A percentile compares a stretch with the other conserved stretches of the same genome.
phyloP scores from a whole-genome alignment of 768 basidiomycete species.

The Omphalotus guepiniiformis region DNA sequence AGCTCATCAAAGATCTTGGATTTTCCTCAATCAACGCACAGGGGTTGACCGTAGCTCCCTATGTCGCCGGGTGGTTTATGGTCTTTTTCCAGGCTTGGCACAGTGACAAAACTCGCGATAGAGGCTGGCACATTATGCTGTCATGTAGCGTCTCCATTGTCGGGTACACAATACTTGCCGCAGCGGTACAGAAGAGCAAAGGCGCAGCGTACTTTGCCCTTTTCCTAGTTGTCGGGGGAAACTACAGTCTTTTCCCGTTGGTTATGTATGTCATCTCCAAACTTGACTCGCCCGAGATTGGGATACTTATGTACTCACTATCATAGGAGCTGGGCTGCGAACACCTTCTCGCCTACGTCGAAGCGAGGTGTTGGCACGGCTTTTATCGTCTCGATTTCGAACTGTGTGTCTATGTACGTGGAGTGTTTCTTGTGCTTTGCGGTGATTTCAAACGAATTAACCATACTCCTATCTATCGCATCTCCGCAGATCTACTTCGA shows the following conservation, averaged over 20 bases:
- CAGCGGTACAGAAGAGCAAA: conserved; percentile 43
- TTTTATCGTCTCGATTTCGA: conserved; percentile 57
- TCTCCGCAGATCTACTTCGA: conserved; percentile 58
- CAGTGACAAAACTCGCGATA: conserved; percentile 48
- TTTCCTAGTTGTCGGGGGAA: conserved; percentile 52
- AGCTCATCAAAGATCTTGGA: conserved; percentile 54
- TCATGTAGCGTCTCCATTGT: conserved; percentile 41
- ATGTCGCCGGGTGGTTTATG: conserved; percentile 42
- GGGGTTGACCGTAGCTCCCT: conserved; percentile 55
- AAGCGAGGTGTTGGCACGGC: conserved; percentile 59
- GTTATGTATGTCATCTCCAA: conserved; percentile 49
- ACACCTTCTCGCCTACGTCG: conserved; percentile 53
- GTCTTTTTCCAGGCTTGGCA: conserved; percentile 52
- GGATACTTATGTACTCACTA: not conserved
- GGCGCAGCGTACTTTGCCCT: conserved; percentile 55
- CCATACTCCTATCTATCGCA: conserved; percentile 24
- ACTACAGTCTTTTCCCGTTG: conserved; percentile 52
- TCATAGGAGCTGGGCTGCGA: conserved; percentile 64
- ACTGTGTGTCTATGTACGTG: conserved; percentile 51
- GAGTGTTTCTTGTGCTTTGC: not conserved
- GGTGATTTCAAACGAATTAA: not conserved
- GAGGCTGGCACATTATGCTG: conserved; percentile 54
- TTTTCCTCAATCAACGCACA: conserved; percentile 55
- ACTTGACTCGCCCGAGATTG: not conserved
- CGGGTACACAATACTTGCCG: conserved; percentile 54